Evolutionary conservation across 1,139 yeast genomes (phyloP), one percentile per base, ranked within the genome.

Genomic region (Chernovozyma aurita): DNA sequence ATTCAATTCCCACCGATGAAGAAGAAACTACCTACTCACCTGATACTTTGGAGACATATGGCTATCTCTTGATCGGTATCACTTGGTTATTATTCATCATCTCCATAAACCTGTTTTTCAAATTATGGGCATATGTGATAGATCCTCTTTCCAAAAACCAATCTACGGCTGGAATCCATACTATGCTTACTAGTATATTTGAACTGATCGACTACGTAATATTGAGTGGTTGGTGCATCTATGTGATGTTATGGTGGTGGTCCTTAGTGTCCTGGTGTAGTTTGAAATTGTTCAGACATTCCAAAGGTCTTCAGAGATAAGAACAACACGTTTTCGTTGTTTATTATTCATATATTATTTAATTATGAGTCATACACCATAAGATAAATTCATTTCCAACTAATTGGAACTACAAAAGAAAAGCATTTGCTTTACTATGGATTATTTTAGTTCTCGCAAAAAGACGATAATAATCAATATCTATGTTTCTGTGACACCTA

Each of bases 181-280:
- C 22, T 0, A 36, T 26, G 2, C 34, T 58, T 11, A 41, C 36
- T 2, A 27, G 8, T 5, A 32, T 42, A 2, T 55, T 55, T 35
- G 50, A 43, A 30, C 42, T 56, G 3, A 52, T 56, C 7, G 74
- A 77, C 44, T 69, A 71, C 43, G 76, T 76, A 45, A 65, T 80
- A 2, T 56, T 76, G 32, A 60, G 74, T 18, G 49, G 76, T 16
- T 70, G 80, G 59, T 63, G 82, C 35, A 62, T 75, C 8, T 78
- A 76, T 39, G 77, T 80, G 20, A 73, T 81, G 6, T 55, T 74
- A 1, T 84, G 94, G 92, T 73, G 85, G 55, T 84, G 94, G 92
- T 76, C 87, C 30, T 59, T 80, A 6, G 62, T 74, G 3, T 78
- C 88, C 5, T 84, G 94, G 94, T 66, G 80, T 42, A 88, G 92